Percentiles rank a stretch among this genome's conserved stretches.
phyloP scores from a whole-genome alignment of 2,329 filamentous ascomycete genomes.

The Sphaerulina populicola region DNA sequence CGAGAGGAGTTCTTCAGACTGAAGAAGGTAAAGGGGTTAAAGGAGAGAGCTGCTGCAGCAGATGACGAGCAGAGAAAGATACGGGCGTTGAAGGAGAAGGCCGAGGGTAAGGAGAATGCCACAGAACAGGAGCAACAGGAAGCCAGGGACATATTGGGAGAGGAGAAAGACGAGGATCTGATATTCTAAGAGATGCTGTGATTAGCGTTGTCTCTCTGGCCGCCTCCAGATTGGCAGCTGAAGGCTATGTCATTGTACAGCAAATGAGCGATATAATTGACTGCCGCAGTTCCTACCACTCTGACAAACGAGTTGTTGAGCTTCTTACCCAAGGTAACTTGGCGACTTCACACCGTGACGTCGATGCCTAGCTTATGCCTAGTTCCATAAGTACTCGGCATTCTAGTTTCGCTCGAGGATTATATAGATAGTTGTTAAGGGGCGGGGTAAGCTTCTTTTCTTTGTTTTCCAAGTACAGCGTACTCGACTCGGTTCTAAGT shows the following conservation, averaged over 20 bases:
- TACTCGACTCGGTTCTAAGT: too few relatives aligned
- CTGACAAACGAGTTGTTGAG: background rate
- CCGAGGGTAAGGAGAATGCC: slow-evolving; percentile 27
- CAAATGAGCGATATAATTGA: background rate
- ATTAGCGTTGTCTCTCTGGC: background rate
- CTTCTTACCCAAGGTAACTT: too few relatives aligned
- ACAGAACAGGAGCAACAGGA: slow-evolving; percentile 15
- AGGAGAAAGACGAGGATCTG: slow-evolving; percentile 31
- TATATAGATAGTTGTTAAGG: too few relatives aligned
- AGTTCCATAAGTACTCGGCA: background rate
- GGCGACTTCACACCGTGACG: background rate
- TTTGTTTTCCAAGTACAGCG: too few relatives aligned
- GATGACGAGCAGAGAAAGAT: slow-evolving; percentile 30
- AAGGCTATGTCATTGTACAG: background rate
- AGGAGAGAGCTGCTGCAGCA: slow-evolving; percentile 45
- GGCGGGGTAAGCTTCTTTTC: too few relatives aligned
- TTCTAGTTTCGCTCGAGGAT: too few relatives aligned
- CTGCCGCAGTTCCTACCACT: background rate
- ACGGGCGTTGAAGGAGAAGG: slow-evolving; percentile 15
- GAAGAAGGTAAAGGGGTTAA: slow-evolving; percentile 81
- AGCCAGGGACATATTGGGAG: slow-evolving; percentile 31
- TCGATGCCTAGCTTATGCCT: background rate
- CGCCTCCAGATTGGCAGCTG: background rate
- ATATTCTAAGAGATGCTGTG: slow-evolving; percentile 17
- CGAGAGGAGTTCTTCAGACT: slow-evolving; percentile 95